Evolutionary conservation across 306 rosid genomes (phyloP).

Genomic region (Pyrus communis): DNA sequence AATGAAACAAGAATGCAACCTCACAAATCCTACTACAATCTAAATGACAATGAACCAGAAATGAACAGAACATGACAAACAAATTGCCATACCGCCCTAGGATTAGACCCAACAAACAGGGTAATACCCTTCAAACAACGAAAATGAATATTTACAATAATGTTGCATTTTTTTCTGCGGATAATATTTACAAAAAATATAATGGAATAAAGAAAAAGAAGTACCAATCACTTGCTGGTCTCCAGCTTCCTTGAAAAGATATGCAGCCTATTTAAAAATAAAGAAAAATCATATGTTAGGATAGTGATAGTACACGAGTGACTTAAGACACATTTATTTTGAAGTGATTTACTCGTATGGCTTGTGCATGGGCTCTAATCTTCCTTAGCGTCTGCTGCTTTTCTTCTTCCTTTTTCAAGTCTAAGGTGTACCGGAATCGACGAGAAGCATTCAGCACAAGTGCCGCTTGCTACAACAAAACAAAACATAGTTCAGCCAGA

Average conservation of each 20-base stretch:
- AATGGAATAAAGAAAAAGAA: neutral
- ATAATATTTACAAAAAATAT: neutral
- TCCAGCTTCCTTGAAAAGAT: conserved; percentile 54
- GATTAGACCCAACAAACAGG: neutral
- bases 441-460: conserved; percentile 99
- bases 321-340: conserved; percentile 13
- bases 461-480: conserved; percentile 76
- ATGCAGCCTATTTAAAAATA: conserved; percentile 58
- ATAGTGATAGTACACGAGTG: neutral
- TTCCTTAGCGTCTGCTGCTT: conserved; percentile 53
- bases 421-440: conserved; percentile 96
- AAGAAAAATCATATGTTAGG: conserved; percentile 20
- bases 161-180: neutral
- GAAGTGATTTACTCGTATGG: conserved; percentile 54
- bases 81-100: neutral
- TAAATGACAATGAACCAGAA: neutral
- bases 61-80: neutral
- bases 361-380: conserved; percentile 82
- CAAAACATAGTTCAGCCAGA: conserved; percentile 4
- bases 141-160: neutral
- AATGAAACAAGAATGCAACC: neutral
- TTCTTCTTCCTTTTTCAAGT: conserved; percentile 91
- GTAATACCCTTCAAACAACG: neutral
- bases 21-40: neutral
- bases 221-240: conserved; percentile 39